A percentile compares a stretch with the other conserved stretches of the same genome.
These are phyloP conservation scores for Beauveria caledonica DNA, from an alignment of 2,329 filamentous ascomycete species.

Conservation along the genomic window DNA sequence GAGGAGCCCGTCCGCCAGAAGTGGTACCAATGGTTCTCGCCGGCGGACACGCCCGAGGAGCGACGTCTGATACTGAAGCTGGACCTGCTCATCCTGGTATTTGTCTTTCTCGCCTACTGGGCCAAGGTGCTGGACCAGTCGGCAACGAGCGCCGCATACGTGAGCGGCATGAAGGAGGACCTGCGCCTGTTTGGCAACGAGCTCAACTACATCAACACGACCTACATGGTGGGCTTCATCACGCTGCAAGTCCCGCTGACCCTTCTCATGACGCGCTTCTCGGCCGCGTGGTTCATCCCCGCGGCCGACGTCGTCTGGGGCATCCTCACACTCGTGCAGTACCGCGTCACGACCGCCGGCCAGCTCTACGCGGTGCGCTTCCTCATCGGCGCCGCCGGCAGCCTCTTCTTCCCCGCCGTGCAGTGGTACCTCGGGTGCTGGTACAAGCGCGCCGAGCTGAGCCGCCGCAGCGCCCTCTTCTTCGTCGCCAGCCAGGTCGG, in stretches of 20 bases:
- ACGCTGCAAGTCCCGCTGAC: slow-evolving; percentile 15
- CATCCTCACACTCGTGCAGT: slow-evolving; percentile 17
- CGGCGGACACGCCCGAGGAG: slow-evolving; percentile 33
- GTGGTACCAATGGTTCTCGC: slow-evolving; percentile 39
- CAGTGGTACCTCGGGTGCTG: slow-evolving; percentile 31
- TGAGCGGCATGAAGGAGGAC: slow-evolving; percentile 38
- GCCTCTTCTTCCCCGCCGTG: slow-evolving; percentile 26
- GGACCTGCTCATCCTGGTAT: slow-evolving; percentile 47
- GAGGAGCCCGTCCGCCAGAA: slow-evolving; percentile 15
- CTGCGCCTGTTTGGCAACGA: slow-evolving; percentile 41
- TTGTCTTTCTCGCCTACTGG: slow-evolving; percentile 48
- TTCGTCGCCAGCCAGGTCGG: slow-evolving; percentile 34
- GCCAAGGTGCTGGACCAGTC: slow-evolving; percentile 39
- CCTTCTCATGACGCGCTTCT: slow-evolving; percentile 18
- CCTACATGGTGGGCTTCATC: slow-evolving; percentile 17
- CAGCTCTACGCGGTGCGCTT: slow-evolving; percentile 31
- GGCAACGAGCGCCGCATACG: slow-evolving; percentile 23
- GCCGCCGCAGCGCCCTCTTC: slow-evolving; percentile 29
- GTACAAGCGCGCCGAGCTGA: slow-evolving; percentile 34
- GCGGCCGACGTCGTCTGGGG: slow-evolving; percentile 23
- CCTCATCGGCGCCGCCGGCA: slow-evolving; percentile 29
- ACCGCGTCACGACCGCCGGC: slow-evolving; percentile 22
- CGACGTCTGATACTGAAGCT: slow-evolving; percentile 42
- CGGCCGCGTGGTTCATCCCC: slow-evolving; percentile 21
- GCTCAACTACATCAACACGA: slow-evolving; percentile 40